Evolutionary conservation across 2,329 filamentous ascomycete genomes (phyloP).

Genomic region (Trichoderma sp.): DNA sequence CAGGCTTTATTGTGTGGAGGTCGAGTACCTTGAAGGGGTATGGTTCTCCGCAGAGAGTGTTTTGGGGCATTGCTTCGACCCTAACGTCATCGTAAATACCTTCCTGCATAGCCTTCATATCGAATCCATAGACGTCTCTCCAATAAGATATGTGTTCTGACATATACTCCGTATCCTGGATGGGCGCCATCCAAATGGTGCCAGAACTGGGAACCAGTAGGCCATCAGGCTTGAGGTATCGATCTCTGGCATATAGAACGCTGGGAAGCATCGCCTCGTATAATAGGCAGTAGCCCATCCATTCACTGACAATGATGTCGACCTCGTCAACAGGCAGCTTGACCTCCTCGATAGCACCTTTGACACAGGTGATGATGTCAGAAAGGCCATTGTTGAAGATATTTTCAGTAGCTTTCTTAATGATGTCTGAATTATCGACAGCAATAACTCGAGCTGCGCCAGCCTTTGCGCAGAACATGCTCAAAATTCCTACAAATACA

Average conservation of each 20-base stretch:
- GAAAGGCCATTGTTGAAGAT: constrained; percentile 76
- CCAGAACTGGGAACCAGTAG: constrained; percentile 85
- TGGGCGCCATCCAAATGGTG: constrained; percentile 77
- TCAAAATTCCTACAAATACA: constrained; percentile 65
- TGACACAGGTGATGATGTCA: constrained; percentile 72
- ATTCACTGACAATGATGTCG: constrained; percentile 94
- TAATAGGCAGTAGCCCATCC: constrained; percentile 94
- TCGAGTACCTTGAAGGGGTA: constrained; percentile 72
- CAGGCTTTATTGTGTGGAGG: constrained; percentile 67
- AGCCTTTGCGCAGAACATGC: constrained; percentile 91
- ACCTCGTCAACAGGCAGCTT: constrained; percentile 73
- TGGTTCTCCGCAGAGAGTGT: constrained; percentile 58
- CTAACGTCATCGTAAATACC: constrained; percentile 80
- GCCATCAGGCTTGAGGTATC: constrained; percentile 75
- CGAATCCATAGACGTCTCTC: constrained; percentile 91
- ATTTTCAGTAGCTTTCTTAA: constrained; percentile 81
- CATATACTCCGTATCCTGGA: constrained; percentile 74
- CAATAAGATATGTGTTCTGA: constrained; percentile 80
- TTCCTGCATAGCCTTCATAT: constrained; percentile 87
- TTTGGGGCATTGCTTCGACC: constrained; percentile 66
- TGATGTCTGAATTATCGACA: constrained; percentile 89
- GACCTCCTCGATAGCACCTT: constrained; percentile 87
- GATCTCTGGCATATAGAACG: constrained; percentile 83
- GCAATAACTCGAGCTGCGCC: constrained; percentile 84
- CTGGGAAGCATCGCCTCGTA: constrained; percentile 97